These are phyloP conservation scores for Bipolaris victoriae DNA, from an alignment of 2,329 filamentous ascomycete genomes.

Conservation along the genomic window DNA sequence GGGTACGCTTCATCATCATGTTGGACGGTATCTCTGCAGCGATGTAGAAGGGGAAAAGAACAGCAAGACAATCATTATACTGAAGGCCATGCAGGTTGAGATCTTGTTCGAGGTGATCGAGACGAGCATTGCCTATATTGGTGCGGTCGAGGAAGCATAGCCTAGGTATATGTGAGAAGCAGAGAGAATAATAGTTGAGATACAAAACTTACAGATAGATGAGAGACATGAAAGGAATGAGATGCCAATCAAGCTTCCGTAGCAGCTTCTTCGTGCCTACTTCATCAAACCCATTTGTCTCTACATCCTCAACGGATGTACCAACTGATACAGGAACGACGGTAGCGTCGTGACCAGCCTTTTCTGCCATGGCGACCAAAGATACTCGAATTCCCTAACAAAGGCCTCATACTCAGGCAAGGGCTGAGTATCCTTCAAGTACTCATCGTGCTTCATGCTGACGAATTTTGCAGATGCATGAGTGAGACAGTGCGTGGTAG, in stretches of 20 bases:
- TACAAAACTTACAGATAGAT: constrained; percentile 58
- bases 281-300: constrained; percentile 46
- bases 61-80: constrained; percentile 65
- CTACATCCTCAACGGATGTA: constrained; percentile 27
- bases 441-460: neutral
- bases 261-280: constrained; percentile 58
- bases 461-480: neutral
- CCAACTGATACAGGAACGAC: constrained; percentile 14
- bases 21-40: constrained; percentile 63
- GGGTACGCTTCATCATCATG: constrained; percentile 58
- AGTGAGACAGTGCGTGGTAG: neutral
- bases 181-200: neutral
- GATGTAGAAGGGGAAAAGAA: constrained; percentile 63
- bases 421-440: neutral
- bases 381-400: neutral
- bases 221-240: constrained; percentile 65
- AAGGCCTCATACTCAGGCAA: too few species aligned
- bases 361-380: constrained; percentile 17
- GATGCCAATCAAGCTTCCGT: constrained; percentile 60
- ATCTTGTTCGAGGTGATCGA: constrained; percentile 48
- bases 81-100: constrained; percentile 51
- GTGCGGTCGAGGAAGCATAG: constrained; percentile 11
- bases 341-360: constrained; percentile 15
- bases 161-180: neutral
- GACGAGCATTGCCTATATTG: constrained; percentile 56